Conservation (phyloP, 371 early-diverging fungal species). For the Rhizopus microsporus region DNA sequence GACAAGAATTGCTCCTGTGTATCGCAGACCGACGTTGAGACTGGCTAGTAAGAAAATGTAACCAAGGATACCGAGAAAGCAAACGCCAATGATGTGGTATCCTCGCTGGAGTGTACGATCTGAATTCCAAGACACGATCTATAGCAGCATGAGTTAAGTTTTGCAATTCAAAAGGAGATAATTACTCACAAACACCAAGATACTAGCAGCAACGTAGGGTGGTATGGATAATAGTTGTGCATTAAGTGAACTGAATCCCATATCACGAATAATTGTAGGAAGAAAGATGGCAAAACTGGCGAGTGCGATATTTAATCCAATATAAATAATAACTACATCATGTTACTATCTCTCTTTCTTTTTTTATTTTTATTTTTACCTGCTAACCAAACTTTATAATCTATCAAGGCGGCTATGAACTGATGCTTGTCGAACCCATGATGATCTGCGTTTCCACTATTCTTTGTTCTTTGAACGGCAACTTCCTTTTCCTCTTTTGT, state of each 20-base stretch:
- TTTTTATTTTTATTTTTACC: conserved; percentile 21
- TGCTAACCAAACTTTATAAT: conserved; percentile 41
- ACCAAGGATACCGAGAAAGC: conserved; percentile 33
- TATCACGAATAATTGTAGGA: conserved; percentile 42
- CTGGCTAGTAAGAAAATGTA: conserved; percentile 44
- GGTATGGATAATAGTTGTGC: conserved; percentile 44
- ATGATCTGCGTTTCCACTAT: conserved; percentile 33
- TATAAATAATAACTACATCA: conserved; percentile 41
- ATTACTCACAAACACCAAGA: conserved; percentile 36
- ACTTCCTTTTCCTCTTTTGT: conserved; percentile 40
- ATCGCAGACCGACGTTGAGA: conserved; percentile 41
- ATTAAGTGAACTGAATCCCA: conserved; percentile 36
- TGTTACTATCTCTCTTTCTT: background rate
- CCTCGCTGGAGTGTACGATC: conserved; percentile 41
- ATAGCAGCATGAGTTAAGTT: background rate
- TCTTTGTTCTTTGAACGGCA: conserved; percentile 31
- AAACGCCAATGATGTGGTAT: conserved; percentile 34
- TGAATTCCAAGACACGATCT: conserved; percentile 42
- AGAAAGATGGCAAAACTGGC: conserved; percentile 43
- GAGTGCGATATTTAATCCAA: conserved; percentile 41
- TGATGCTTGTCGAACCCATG: conserved; percentile 38
- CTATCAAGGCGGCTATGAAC: conserved; percentile 35
- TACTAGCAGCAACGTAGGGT: conserved; percentile 38
- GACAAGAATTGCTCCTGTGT: conserved; percentile 55
- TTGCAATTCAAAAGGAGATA: background rate